These are phyloP conservation scores for Dioszegia aurantiaca DNA, from an alignment of 768 basidiomycete species.

Conservation along the genomic window DNA sequence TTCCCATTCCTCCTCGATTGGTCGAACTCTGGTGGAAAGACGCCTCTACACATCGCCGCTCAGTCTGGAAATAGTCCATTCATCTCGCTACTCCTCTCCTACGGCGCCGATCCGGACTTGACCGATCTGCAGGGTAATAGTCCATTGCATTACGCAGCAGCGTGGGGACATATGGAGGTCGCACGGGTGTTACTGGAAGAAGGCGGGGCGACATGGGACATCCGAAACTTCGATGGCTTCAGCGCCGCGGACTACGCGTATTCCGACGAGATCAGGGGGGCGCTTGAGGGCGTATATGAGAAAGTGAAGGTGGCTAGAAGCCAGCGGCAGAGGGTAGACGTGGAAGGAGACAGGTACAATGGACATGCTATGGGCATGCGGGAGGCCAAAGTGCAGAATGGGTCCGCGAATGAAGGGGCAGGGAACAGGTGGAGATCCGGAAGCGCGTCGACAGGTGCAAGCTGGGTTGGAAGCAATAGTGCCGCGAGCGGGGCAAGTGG, in stretches of 20 bases:
- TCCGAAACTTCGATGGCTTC: slow-evolving; percentile 85
- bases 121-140: slow-evolving; percentile 90
- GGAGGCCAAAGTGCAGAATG: too few species aligned
- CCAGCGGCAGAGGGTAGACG: neutral
- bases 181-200: slow-evolving; percentile 83
- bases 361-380: too few species aligned
- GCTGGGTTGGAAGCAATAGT: neutral
- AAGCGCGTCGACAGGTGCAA: slow-evolving; percentile 2
- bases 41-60: slow-evolving; percentile 82
- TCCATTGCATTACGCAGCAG: slow-evolving; percentile 69
- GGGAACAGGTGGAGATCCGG: slow-evolving; percentile 12
- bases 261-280: slow-evolving; percentile 54
- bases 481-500: neutral
- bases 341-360: slow-evolving; percentile 7
- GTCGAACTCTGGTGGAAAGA: slow-evolving; percentile 86
- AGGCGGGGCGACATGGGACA: slow-evolving; percentile 71
- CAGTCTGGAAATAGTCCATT: slow-evolving; percentile 86
- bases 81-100: slow-evolving; percentile 68
- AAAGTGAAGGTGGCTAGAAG: slow-evolving; percentile 1
- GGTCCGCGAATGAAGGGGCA: too few species aligned
- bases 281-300: neutral
- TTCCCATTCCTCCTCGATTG: slow-evolving; percentile 86
- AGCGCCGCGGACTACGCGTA: slow-evolving; percentile 91
- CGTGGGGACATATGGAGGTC: slow-evolving; percentile 56
- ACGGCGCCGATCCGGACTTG: slow-evolving; percentile 84